Evolutionary conservation across 805 yeast genomes (phyloP).

Genomic region (Ogataea henricii): DNA sequence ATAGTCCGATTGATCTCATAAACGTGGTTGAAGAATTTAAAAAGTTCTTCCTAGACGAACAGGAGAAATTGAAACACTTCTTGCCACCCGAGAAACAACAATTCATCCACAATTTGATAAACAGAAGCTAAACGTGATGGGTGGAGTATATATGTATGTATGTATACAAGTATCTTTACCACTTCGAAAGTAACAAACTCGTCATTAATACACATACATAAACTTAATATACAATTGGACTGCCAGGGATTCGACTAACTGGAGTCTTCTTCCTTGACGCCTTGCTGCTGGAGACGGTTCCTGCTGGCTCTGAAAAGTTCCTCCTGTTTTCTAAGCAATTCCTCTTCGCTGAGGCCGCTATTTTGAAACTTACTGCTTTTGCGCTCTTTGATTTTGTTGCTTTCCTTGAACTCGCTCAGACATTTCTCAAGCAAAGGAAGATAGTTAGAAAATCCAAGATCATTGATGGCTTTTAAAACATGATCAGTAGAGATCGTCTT

Average conservation of each 20-base stretch:
- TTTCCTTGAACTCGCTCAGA: slow-evolving; percentile 83
- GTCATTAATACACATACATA: slow-evolving; percentile 10
- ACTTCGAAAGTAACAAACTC: slow-evolving; percentile 1
- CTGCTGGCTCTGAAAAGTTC: slow-evolving; percentile 69
- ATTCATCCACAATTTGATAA: slow-evolving; percentile 21
- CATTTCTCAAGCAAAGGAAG: slow-evolving; percentile 79
- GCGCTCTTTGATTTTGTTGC: slow-evolving; percentile 84
- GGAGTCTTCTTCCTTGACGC: slow-evolving; percentile 23
- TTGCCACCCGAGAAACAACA: slow-evolving; percentile 24
- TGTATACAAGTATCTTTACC: not conserved
- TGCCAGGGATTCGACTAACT: not conserved
- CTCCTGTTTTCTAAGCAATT: slow-evolving; percentile 87
- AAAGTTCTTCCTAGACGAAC: slow-evolving; percentile 22
- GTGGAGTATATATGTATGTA: not conserved
- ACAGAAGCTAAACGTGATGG: slow-evolving; percentile 8
- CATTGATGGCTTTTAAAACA: slow-evolving; percentile 84
- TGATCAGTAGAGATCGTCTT: slow-evolving; percentile 97
- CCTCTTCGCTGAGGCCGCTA: slow-evolving; percentile 91
- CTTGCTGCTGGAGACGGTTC: slow-evolving; percentile 35
- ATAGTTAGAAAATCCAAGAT: slow-evolving; percentile 84
- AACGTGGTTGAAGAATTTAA: slow-evolving; percentile 37
- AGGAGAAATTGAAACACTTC: slow-evolving; percentile 12
- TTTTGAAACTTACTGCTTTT: slow-evolving; percentile 91
- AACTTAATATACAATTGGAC: slow-evolving; percentile 4
- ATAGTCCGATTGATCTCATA: slow-evolving; percentile 33